A percentile compares a stretch with the other conserved stretches of the same genome.
Conservation (phyloP, 2,329 filamentous ascomycete species). For the Alternaria consortialis region DNA sequence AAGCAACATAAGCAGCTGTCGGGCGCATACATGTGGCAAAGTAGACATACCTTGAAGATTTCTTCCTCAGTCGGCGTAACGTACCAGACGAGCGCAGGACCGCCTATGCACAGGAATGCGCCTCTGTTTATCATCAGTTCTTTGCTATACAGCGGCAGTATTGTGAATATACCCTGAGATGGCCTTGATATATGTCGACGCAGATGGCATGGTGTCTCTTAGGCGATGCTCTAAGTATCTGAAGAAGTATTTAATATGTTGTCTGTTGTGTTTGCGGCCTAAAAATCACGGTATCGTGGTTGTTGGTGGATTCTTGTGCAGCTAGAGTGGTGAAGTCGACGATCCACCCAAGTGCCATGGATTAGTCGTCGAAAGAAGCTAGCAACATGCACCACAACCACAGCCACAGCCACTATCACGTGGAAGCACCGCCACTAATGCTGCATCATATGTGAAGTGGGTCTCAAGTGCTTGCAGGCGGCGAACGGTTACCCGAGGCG, state of each 20-base stretch:
- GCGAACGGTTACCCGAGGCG: conserved; percentile 12
- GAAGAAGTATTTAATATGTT: not conserved
- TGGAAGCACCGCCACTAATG: conserved; percentile 3
- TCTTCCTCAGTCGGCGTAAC: conserved; percentile 88
- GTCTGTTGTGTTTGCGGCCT: not conserved
- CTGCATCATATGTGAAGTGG: not conserved
- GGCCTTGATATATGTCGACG: conserved; percentile 45
- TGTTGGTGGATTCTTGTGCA: conserved; percentile 7
- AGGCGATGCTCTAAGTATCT: not conserved
- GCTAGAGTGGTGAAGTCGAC: conserved; percentile 18
- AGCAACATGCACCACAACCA: conserved; percentile 12
- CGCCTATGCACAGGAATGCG: conserved; percentile 76
- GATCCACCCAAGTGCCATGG: conserved; percentile 8
- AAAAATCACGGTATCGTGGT: not conserved
- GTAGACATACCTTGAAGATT: conserved; percentile 69
- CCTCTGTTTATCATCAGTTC: conserved; percentile 64
- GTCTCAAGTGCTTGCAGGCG: conserved; percentile 6
- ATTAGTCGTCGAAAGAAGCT: conserved; percentile 9
- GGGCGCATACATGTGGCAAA: conserved; percentile 25
- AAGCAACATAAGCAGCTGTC: conserved; percentile 10
- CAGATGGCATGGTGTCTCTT: conserved; percentile 36
- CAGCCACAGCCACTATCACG: not conserved
- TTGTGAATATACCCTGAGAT: conserved; percentile 41
- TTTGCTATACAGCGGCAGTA: conserved; percentile 11
- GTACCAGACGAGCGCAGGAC: conserved; percentile 83